phyloP scores from a whole-genome alignment of 371 early-diverging fungal species.

The Syncephalis fuscata region DNA sequence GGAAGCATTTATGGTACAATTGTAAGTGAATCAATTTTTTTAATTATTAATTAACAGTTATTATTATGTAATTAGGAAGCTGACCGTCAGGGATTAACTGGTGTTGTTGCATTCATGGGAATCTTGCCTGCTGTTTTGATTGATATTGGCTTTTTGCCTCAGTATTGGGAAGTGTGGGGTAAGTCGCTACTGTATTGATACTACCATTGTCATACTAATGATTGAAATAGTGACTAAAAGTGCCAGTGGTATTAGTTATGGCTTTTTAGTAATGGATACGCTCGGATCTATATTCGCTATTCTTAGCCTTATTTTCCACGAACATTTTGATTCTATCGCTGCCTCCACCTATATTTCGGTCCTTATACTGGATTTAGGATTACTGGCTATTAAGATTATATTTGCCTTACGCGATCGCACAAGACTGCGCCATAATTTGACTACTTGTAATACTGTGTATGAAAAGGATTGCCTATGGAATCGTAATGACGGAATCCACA shows the following conservation, averaged over 20 bases:
- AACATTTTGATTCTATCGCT: conserved; percentile 6
- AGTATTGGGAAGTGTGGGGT: conserved; percentile 25
- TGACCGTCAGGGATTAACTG: conserved; percentile 5
- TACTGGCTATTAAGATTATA: neutral
- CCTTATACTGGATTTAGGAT: neutral
- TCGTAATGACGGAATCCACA: too few relatives aligned
- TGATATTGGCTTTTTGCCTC: conserved; percentile 25
- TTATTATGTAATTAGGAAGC: conserved; percentile 4
- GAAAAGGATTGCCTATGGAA: too few relatives aligned
- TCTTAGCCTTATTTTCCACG: conserved; percentile 12
- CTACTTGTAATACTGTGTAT: too few relatives aligned
- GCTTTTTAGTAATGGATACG: conserved; percentile 26
- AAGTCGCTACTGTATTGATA: conserved; percentile 3
- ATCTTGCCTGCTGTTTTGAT: conserved; percentile 24
- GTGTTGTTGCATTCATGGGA: conserved; percentile 18
- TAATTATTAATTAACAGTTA: too few relatives aligned
- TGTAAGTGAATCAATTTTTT: neutral
- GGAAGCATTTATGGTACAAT: neutral
- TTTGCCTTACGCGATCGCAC: too few relatives aligned
- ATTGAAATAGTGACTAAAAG: conserved; percentile 7
- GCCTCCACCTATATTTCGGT: conserved; percentile 4
- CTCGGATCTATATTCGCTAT: conserved; percentile 23
- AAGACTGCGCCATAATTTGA: too few relatives aligned
- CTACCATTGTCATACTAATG: too few relatives aligned
- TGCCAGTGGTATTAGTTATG: conserved; percentile 21